Conservation (phyloP, 306 rosid genomes). For the Prosopis cineraria region DNA sequence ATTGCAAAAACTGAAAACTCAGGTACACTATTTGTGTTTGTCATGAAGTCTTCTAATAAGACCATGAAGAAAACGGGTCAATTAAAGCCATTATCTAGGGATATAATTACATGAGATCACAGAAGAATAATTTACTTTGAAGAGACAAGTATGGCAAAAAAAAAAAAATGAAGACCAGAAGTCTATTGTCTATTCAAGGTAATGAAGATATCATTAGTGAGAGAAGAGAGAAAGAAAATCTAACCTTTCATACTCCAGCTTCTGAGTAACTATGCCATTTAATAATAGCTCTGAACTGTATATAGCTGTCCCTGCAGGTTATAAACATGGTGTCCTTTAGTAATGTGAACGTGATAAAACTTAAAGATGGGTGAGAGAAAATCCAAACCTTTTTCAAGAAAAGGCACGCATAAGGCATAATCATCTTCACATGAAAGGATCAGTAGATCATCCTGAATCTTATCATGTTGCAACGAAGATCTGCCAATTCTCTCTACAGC, state of each 20-base stretch:
- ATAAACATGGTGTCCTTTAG: slow-evolving; percentile 28
- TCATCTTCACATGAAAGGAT: slow-evolving; percentile 93
- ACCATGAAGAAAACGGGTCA: neutral
- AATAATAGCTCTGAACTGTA: slow-evolving; percentile 88
- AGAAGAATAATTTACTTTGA: neutral
- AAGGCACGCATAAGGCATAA: slow-evolving; percentile 67
- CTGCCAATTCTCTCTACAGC: slow-evolving; percentile 71
- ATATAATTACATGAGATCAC: slow-evolving; percentile 13
- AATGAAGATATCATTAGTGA: neutral
- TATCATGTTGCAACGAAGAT: slow-evolving; percentile 55
- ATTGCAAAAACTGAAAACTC: neutral
- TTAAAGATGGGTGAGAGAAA: slow-evolving; percentile 18
- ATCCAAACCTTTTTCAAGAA: slow-evolving; percentile 79
- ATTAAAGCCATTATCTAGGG: slow-evolving; percentile 15
- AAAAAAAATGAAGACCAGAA: no score
- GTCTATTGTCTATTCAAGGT: neutral
- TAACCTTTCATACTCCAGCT: slow-evolving; percentile 86
- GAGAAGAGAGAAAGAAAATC: slow-evolving; percentile 23
- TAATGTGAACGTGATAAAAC: neutral
- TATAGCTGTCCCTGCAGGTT: slow-evolving; percentile 69
- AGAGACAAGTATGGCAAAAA: no score
- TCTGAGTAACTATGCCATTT: slow-evolving; percentile 92
- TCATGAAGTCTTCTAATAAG: neutral
- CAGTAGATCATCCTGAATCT: slow-evolving; percentile 70
- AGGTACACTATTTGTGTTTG: neutral